Evolutionary conservation across 768 basidiomycete species (phyloP), one percentile per base, ranked within the genome.

Genomic region (Trametes elegans): DNA sequence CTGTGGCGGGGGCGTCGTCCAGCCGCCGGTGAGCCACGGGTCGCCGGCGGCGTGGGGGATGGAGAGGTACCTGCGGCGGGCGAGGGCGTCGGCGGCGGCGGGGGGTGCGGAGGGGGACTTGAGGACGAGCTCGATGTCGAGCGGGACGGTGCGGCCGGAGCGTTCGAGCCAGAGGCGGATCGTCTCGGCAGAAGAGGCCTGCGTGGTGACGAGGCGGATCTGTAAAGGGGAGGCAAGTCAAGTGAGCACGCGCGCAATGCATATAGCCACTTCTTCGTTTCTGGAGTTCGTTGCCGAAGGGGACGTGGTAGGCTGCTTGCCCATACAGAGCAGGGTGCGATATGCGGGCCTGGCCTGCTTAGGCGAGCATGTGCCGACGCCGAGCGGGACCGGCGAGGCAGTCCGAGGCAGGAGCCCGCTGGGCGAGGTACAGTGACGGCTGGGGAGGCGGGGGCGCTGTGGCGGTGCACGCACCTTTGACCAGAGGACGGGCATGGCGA

Each of bases 161-260:
- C 89, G 83, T 67, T 90, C 88, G 0, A 92, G 76, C 89, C 90
- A 92, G 10, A 92, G 76, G 7, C 90, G 84, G 44, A 92, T 80
- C 5, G 85, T 89, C 64, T 92, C 89, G 24, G 89, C 81, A 26
- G 88, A 87, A 8, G 85, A 75, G 35, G 80, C 75, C 56, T 83
- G 85, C 26, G 80, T 84, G 19, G 88, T 88, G 39, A 84, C 73
- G 36, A 91, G 79, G 18, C 87, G 86, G 62, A 91, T 88, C 87
- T 88, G 49, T 39, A 39, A 50, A 38, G n/a, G 56, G 53, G 51
- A 31, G 6, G 43, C 13, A 19, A 5, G 48, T 18, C 7, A 26
- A 24, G 48, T 40, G 29, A 27, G 45, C 39, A 57, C 27, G 46
- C 13, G 32, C 19, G 31, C n/a, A n/a, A n/a, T n/a, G n/a, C n/a